phyloP scores from a whole-genome alignment of 2,329 filamentous ascomycete species.

The Fusarium sp. region DNA sequence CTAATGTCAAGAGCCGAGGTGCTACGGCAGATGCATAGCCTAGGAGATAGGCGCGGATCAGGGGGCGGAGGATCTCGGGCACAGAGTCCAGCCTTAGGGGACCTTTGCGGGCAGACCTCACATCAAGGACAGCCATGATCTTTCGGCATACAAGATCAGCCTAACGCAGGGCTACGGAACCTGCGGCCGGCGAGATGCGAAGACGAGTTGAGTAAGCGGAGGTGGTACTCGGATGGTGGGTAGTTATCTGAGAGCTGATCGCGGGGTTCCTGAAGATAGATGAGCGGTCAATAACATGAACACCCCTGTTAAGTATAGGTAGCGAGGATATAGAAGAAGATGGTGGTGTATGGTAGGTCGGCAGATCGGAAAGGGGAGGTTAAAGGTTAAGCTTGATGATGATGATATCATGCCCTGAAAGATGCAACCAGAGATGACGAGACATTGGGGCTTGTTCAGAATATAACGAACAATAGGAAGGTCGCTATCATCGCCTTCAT shows the following conservation, averaged over 20 bases:
- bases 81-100: constrained; percentile 49
- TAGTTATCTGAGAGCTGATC: constrained; percentile 23
- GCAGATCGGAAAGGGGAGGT: constrained; percentile 15
- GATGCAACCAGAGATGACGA: constrained; percentile 25
- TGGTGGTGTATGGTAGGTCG: constrained; percentile 39
- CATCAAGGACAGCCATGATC: constrained; percentile 29
- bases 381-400: constrained; percentile 20
- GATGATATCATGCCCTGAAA: constrained; percentile 35
- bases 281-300: constrained; percentile 32
- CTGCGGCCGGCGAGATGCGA: constrained; percentile 35
- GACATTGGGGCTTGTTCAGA: constrained; percentile 13
- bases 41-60: constrained; percentile 68
- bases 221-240: constrained; percentile 27
- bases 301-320: constrained; percentile 35
- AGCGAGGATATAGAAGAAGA: constrained; percentile 26
- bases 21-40: constrained; percentile 70
- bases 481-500: constrained; percentile 13
- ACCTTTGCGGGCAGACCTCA: constrained; percentile 33
- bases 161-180: constrained; percentile 38
- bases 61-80: constrained; percentile 64
- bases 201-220: constrained; percentile 4
- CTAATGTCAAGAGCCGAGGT: constrained; percentile 65
- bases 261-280: constrained; percentile 36
- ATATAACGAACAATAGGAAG: constrained; percentile 18
- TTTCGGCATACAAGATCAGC: constrained; percentile 32